Base-by-base conservation (phyloP, 208 protist genomes). In the Phytomonas francai region DNA sequence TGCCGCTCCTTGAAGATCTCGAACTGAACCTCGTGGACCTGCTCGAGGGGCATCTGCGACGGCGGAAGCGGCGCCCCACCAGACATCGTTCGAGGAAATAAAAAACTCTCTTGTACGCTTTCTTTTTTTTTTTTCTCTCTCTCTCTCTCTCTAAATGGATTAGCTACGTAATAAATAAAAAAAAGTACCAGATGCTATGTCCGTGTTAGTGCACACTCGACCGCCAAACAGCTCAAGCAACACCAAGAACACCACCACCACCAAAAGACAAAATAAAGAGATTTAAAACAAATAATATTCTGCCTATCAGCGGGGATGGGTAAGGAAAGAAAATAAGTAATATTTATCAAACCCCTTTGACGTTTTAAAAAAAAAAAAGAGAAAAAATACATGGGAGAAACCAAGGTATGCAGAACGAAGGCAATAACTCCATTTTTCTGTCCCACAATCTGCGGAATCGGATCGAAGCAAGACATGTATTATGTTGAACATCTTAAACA, bases 1-100 rank as follows among this genome's bases (percentile, higher is more conserved):
- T 94, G 89, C 30, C 78, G 74, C 63, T 91, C 89, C 72, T 94
- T 94, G 70, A 92, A 94, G 16, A 94, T 76, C 71, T 94, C 81
- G 64, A 94, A 92, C 76, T 92, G 85, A 62, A 94, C 82, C 56
- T 89, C 81, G 49, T 83, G 76, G 31, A 94, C 81, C 76, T 86
- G 85, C 61, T 87, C 76, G 73, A 91, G 73, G 14, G 84, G 78
- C 79, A 91, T 90, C 74, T 92, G 81, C 63, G 89, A 94, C 34
- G 78, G 80, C 64, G 82, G 84, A 1, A 94, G 76, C 9, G 83
- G 83, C 11, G 83, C 85, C 36, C 89, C 89, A 54, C 86, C 89
- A 25, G 89, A 95, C 89, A 95, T 95, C 29, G 45, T 71, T 2
- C 11, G 16, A 49, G 59, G 1, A 27, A 51, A 25, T 31, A 33